Base-by-base conservation (phyloP, 306 rosid genomes). In the Cucurbita ficifolia region DNA sequence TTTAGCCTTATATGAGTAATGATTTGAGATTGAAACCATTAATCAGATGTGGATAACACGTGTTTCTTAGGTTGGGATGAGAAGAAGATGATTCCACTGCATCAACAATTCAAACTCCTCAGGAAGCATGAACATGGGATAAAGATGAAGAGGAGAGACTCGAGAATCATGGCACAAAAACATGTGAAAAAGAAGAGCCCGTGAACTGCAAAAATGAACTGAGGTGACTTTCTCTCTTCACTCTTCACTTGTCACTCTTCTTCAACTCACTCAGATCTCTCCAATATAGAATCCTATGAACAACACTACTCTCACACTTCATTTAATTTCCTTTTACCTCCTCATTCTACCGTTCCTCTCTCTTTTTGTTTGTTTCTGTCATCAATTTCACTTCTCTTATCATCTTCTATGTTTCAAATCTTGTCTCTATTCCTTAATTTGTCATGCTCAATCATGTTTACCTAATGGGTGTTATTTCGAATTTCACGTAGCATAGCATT, bases 131-230 rank as follows among this genome's bases (percentile, higher is more conserved):
- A 53, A 53, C 58, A 61, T 81, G 87, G 87, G 87, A 81, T 76
- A 81, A 84, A 84, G 84, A 67, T 81, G 84, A 76, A 78, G 75
- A 45, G 64, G 73, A 24, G 70, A 35, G 72, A 68, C 96, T 74
- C 96, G 89, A 75, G 94, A 86, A 86, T 93, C 91, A 87, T 87
- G 79, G 72, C 81, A 81, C 75, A 75, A 84, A 78, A 83, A 88
- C 98, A 88, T 84, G 98, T 94, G 98, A 93, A 93, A 86, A 80
- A 82, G 78, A 68, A 46, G 56, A 68, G 73, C 55, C 86, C 85
- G 98, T 90, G 97, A 88, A 76, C 71, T 78, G 76, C 75, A 71
- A 80, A 81, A 83, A 84, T 90, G 85, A 78, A 82, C 82, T 78
- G 87, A 86, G 89, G 98, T 92, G 93, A 72, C 82, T 86, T 82